phyloP scores from a whole-genome alignment of 768 basidiomycete genomes.

The Aureoboletus auriporus region DNA sequence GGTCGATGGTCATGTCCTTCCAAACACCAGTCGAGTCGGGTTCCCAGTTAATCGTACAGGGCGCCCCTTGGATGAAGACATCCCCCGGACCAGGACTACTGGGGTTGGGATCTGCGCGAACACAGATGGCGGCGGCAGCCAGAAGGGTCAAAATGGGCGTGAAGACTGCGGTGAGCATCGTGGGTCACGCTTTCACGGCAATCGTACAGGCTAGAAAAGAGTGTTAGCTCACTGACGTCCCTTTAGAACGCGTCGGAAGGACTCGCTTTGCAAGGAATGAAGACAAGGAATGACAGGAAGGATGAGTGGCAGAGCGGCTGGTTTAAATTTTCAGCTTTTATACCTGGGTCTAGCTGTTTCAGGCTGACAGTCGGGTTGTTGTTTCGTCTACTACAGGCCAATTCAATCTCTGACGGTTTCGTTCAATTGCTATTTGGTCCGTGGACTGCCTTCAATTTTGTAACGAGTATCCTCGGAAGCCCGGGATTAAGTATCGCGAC shows the following conservation, averaged over 20 bases:
- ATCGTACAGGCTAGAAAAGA: conserved; percentile 1
- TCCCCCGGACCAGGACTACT: conserved; percentile 56
- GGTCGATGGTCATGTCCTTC: conserved; percentile 69
- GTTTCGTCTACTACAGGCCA: not conserved
- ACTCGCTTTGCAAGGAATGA: conserved; percentile 6
- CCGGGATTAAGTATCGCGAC: too few relatives aligned
- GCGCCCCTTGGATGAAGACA: conserved; percentile 50
- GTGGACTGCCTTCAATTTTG: too few relatives aligned
- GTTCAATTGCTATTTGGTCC: too few relatives aligned
- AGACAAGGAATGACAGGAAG: conserved; percentile 11
- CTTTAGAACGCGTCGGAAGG: not conserved
- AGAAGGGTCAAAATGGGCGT: conserved; percentile 14
- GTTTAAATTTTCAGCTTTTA: not conserved
- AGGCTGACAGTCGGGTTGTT: not conserved
- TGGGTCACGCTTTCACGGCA: conserved; percentile 2
- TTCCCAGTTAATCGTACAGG: conserved; percentile 58
- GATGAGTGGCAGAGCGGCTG: not conserved
- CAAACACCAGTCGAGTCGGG: conserved; percentile 57
- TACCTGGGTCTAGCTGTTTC: not conserved
- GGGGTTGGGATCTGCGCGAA: conserved; percentile 58
- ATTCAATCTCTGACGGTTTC: conserved; percentile 2
- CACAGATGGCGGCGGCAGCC: conserved; percentile 30
- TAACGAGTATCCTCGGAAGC: too few relatives aligned
- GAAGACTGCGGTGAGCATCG: conserved; percentile 15
- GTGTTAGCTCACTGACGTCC: not conserved